Base-by-base conservation (phyloP, 495 filamentous ascomycete genomes). In the Acidomyces sp. region DNA sequence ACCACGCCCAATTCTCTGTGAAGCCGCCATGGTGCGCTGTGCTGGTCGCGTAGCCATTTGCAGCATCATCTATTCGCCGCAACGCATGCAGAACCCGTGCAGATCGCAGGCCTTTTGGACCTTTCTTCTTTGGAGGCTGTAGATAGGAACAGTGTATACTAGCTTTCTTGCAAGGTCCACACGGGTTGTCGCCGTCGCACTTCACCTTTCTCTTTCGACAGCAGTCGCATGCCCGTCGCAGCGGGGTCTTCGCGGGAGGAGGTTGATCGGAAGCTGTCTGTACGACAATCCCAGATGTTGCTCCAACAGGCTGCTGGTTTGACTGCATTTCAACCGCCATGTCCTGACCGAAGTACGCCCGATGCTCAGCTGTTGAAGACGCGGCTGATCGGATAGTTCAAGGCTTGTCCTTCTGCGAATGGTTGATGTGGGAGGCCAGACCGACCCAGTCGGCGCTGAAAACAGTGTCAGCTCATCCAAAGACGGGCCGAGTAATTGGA, bases 81-180 rank as follows among this genome's bases (percentile, higher is more conserved):
- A 55, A 32, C 18, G 45, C 49, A 33, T 55, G 45, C n/a, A 55
- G 25, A 12, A 55, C 52, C 19, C 43, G 41, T 12, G 39, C 44
- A 26, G 49, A 52, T n/a, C 52, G 13, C 33, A 55, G 37, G 10
- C 52, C 49, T 24, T 52, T 52, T 4, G 52, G 52, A 1, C 52
- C 52, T 28, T 55, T 55, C 46, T 55, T 55, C 49, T 50, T 52
- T 12, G 52, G 52, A 24, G 49, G 44, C 31, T 55, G 49, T 2
- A 55, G 52, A 29, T 52, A 55, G 42, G 49, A 48, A 36, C 52
- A 55, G 28, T 38, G 40, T 28, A 55, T 47, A 17, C 38, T 15
- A 3, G 52, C 49, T 37, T 55, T 55, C 29, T 29, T 41, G 20
- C 52, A 55, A 0, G 52, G 52, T 15, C 37, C 34, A 39, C 52